phyloP scores from a whole-genome alignment of 139 green algal genomes.

The Chlamydomonas asymmetrica region DNA sequence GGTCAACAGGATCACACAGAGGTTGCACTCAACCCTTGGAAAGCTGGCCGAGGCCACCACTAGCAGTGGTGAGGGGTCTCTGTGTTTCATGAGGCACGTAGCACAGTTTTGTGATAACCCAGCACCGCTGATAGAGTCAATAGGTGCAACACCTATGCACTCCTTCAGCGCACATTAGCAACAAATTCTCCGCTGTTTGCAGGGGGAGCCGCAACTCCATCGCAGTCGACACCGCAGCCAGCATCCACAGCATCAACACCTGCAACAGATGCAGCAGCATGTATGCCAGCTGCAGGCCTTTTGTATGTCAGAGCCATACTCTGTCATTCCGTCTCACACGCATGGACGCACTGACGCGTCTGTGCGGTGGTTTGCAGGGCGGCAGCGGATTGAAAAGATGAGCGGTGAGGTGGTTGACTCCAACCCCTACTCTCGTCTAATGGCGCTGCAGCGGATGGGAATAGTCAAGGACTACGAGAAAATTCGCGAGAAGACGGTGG shows the following conservation, averaged over 20 bases:
- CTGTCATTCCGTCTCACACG: background rate
- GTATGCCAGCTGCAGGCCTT: background rate
- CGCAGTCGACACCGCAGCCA: no score
- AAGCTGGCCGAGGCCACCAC: no score
- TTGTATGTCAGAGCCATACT: background rate
- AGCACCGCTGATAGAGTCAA: no score
- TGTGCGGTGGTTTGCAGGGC: no score
- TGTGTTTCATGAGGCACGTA: no score
- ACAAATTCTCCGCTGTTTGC: background rate
- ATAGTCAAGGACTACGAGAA: conserved; percentile 93
- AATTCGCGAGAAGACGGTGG: conserved; percentile 79
- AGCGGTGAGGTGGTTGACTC: conserved; percentile 81
- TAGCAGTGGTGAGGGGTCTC: no score
- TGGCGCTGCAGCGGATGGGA: conserved; percentile 96
- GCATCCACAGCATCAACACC: background rate
- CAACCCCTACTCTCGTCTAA: conserved; percentile 91
- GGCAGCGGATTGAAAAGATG: conserved; percentile 69
- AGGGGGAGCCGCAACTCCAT: no score
- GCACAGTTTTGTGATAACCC: no score
- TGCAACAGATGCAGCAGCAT: background rate
- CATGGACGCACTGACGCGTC: conserved; percentile 1
- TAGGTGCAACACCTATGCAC: no score
- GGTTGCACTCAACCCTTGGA: conserved; percentile 29
- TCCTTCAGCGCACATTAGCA: no score
- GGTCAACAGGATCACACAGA: conserved; percentile 42